A percentile compares a stretch with the other conserved stretches of the same genome.
Conservation (phyloP, 139 green algal species). For the Chlorokybus atmophyticus region DNA sequence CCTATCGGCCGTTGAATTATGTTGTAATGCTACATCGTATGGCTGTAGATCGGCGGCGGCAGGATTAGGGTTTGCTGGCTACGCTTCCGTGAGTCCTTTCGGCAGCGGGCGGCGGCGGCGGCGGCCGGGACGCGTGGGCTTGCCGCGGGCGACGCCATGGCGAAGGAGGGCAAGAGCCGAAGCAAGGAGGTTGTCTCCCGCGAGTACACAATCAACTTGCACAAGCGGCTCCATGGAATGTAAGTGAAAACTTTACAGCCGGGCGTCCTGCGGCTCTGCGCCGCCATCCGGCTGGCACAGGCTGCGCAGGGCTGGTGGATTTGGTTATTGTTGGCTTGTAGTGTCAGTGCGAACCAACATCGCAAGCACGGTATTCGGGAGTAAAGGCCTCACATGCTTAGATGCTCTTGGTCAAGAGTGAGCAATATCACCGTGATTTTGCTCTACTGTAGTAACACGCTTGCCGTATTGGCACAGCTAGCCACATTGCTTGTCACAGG, state of each 20-base stretch:
- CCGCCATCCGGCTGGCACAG: not conserved
- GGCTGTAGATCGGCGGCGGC: too few species aligned
- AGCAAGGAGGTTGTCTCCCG: constrained; percentile 36
- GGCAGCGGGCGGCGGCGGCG: too few species aligned
- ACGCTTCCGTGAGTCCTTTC: too few species aligned
- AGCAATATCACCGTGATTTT: not conserved
- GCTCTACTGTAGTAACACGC: too few species aligned
- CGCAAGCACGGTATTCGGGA: not conserved
- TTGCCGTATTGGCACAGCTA: too few species aligned
- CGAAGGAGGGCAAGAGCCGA: constrained; percentile 24
- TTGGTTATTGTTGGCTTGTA: not conserved
- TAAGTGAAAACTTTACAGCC: constrained; percentile 10
- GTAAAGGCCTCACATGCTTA: not conserved
- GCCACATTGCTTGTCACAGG: too few species aligned
- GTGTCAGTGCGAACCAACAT: not conserved
- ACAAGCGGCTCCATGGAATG: constrained; percentile 72
- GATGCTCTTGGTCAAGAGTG: not conserved
- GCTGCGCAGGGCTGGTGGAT: not conserved
- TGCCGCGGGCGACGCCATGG: too few species aligned
- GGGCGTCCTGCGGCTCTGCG: constrained; percentile 6
- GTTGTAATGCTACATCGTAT: too few species aligned
- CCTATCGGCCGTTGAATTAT: too few species aligned
- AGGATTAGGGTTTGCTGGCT: too few species aligned
- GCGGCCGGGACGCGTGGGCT: too few species aligned
- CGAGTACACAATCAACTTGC: constrained; percentile 99